These are phyloP conservation scores for Penicillium capsulatum DNA, from an alignment of 2,329 filamentous ascomycete genomes.

Conservation along the genomic window DNA sequence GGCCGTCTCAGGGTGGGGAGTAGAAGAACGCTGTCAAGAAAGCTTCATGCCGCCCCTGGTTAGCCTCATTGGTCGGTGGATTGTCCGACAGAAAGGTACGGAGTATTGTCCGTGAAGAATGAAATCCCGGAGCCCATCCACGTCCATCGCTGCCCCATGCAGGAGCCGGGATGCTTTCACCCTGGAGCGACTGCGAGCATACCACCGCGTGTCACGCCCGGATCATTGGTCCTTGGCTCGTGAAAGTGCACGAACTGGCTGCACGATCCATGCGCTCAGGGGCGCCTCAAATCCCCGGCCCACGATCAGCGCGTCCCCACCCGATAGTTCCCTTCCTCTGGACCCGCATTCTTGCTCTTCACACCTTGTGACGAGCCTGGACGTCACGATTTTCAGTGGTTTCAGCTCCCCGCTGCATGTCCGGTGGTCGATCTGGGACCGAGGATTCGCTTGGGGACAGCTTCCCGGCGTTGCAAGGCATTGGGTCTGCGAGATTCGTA, in stretches of 20 bases:
- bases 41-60: constrained; percentile 6
- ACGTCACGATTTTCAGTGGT: no score
- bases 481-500: constrained; percentile 1
- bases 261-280: constrained; percentile 13
- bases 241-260: background rate
- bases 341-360: constrained; percentile 3
- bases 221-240: constrained; percentile 6
- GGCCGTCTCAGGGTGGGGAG: background rate
- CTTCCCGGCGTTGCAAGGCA: background rate
- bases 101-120: constrained; percentile 2
- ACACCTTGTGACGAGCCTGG: background rate
- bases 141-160: constrained; percentile 3
- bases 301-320: constrained; percentile 12
- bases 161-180: constrained; percentile 1
- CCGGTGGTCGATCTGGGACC: background rate
- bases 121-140: background rate
- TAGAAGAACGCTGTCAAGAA: constrained; percentile 5
- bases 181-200: constrained; percentile 3
- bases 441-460: background rate
- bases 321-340: constrained; percentile 9
- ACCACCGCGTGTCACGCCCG: constrained; percentile 5
- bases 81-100: constrained; percentile 4
- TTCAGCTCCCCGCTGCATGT: background rate
- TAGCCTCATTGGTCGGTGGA: constrained; percentile 5
- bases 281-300: constrained; percentile 4